A percentile compares a stretch with the other conserved stretches of the same genome.
These are phyloP conservation scores for Bipolaris sorokiniana DNA, from an alignment of 2,329 filamentous ascomycete species.

Conservation along the genomic window DNA sequence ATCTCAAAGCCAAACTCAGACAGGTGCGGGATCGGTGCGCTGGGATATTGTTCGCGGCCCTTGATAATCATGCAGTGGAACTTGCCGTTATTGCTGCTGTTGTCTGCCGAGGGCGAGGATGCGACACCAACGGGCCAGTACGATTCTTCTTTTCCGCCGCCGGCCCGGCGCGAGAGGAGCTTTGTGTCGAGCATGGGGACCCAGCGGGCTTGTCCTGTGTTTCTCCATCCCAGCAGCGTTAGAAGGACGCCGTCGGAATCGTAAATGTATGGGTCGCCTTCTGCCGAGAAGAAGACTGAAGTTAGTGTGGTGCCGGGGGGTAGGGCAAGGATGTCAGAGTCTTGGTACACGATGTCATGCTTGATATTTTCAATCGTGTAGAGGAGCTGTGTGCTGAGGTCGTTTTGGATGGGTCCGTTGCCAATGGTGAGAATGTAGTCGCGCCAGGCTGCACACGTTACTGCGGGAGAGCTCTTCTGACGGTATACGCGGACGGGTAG, in stretches of 20 bases:
- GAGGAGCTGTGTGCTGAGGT: constrained; percentile 77
- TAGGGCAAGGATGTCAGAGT: constrained; percentile 87
- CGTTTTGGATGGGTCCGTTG: constrained; percentile 82
- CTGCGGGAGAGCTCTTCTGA: constrained; percentile 86
- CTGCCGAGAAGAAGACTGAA: constrained; percentile 89
- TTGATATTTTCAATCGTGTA: constrained; percentile 97
- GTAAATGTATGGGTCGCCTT: constrained; percentile 95
- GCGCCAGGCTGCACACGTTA: constrained; percentile 91
- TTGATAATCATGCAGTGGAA: constrained; percentile 99
- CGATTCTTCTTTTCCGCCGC: constrained; percentile 82
- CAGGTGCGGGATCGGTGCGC: constrained; percentile 87
- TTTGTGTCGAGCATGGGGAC: constrained; percentile 90
- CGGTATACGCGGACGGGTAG: constrained; percentile 87
- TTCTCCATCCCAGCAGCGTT: constrained; percentile 89
- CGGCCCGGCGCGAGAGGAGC: constrained; percentile 78
- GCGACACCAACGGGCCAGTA: constrained; percentile 98
- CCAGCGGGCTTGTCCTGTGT: constrained; percentile 84
- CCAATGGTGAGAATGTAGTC: constrained; percentile 97
- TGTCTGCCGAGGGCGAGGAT: constrained; percentile 60
- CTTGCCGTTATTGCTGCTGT: constrained; percentile 81
- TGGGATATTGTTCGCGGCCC: constrained; percentile 82
- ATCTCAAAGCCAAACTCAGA: constrained; percentile 93
- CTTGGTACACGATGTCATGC: constrained; percentile 91
- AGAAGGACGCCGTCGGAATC: constrained; percentile 89
- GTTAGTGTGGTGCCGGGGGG: constrained; percentile 74